Conservation (phyloP, 768 basidiomycete genomes). For the Wakefieldia striispora region DNA sequence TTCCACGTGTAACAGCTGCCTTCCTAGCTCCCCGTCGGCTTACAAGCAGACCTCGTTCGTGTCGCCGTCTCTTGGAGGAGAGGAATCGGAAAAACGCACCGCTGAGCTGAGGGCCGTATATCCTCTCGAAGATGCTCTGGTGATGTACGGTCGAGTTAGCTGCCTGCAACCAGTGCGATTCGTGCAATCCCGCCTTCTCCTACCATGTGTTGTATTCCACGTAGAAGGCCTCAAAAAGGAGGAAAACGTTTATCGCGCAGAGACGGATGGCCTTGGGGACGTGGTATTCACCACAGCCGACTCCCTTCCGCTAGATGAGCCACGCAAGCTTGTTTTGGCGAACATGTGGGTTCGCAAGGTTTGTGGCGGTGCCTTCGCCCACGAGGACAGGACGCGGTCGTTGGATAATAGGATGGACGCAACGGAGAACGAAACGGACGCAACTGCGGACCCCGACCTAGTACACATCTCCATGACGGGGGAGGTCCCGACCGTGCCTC, state of each 20-base stretch:
- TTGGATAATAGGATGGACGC: too few relatives aligned
- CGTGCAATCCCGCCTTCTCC: neutral
- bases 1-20: too few relatives aligned
- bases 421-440: too few relatives aligned
- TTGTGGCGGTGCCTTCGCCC: neutral
- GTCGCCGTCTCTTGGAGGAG: neutral
- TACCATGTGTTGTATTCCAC: conserved; percentile 4
- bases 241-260: neutral
- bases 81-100: neutral
- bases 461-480: neutral
- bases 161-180: neutral
- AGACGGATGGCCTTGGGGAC: neutral
- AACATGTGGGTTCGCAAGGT: neutral
- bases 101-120: neutral
- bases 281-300: conserved; percentile 1
- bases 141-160: neutral
- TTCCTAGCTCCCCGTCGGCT: neutral
- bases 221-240: neutral
- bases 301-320: neutral
- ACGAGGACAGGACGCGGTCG: neutral
- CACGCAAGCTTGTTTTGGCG: neutral
- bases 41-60: neutral
- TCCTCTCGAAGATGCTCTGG: neutral
- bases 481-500: neutral
- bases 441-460: neutral